Evolutionary conservation across 306 rosid genomes (phyloP), one percentile per base, ranked within the genome.

Genomic region (Quercus rubra): DNA sequence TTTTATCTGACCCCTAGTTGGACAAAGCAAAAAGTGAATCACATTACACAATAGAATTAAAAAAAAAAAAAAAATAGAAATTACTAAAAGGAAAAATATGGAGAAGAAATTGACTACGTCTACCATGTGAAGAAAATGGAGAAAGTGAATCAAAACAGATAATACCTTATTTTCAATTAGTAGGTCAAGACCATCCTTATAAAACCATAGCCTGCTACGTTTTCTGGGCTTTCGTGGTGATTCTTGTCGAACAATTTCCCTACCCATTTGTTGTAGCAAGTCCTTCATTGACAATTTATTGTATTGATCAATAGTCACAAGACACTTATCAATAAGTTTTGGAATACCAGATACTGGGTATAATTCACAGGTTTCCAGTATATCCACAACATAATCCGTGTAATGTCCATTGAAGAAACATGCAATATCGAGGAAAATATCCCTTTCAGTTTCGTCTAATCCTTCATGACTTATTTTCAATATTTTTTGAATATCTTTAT

Each of bases 201-300:
- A 30, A 49, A 19, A 59, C 84, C 84, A 86, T 13, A 86, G 43
- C 57, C 89, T 82, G 63, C 71, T 41, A 1, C 75, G 55, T 11
- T 75, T 14, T 13, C 74, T 35, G 10, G 52, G 71, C 3, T 41
- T 49, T 0, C 23, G 54, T n/a, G 72, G 31, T 49, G 80, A 77
- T 30, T 77, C 23, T 49, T 19, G 56, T 5, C 46, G 61, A 70
- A 87, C 79, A 14, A 79, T 77, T 73, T 77, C 71, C 55, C 38
- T 66, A 1, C 84, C 89, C 79, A 86, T 71, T 43, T 77, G 33
- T 25, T 84, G 77, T 4, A 79, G 23, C 78, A 79, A 74, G 27
- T 79, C 72, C 33, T 84, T 88, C 88, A 84, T 76, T 23, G 0
- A 2, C 20, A 81, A 61, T 0, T 0, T 3, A 8, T 4, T 41